Percentiles rank a stretch among this genome's conserved stretches.
These are phyloP conservation scores for Pleurostoma richardsiae DNA, from an alignment of 2,329 filamentous ascomycete genomes.

Conservation along the genomic window DNA sequence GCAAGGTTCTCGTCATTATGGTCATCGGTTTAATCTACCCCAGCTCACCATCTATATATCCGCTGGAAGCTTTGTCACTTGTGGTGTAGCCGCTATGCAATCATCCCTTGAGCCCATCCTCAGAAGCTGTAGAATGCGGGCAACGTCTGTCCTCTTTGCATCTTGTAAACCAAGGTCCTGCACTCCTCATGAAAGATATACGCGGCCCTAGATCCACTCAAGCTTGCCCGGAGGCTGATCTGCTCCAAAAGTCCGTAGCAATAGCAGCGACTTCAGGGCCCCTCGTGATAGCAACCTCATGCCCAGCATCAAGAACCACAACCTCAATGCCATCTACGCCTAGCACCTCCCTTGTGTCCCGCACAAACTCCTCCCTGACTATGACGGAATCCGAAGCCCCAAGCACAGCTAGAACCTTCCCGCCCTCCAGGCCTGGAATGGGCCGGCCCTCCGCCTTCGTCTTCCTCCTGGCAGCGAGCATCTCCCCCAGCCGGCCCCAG, in stretches of 20 bases:
- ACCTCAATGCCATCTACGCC: constrained; percentile 53
- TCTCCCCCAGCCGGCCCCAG: constrained; percentile 41
- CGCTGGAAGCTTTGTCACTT: too few relatives aligned
- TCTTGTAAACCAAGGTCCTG: not conserved
- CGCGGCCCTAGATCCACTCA: too few relatives aligned
- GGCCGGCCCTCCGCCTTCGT: constrained; percentile 30
- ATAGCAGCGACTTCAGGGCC: constrained; percentile 50
- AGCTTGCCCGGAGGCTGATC: too few relatives aligned
- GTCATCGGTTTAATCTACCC: too few relatives aligned
- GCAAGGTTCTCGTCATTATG: too few relatives aligned
- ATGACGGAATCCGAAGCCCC: constrained; percentile 65
- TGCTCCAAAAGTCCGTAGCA: constrained; percentile 26
- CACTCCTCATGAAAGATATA: too few relatives aligned
- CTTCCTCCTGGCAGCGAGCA: constrained; percentile 35
- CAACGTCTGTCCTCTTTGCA: not conserved
- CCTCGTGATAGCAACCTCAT: constrained; percentile 63
- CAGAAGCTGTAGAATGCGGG: constrained; percentile 1
- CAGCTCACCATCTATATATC: too few relatives aligned
- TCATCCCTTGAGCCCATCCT: too few relatives aligned
- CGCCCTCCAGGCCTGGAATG: constrained; percentile 26
- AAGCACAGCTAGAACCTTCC: constrained; percentile 59
- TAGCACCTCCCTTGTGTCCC: constrained; percentile 54
- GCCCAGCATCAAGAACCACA: constrained; percentile 55
- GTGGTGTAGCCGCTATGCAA: too few relatives aligned
- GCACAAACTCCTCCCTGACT: constrained; percentile 55